Conservation (phyloP, 2,329 filamentous ascomycete genomes). For the Apiospora sp. region DNA sequence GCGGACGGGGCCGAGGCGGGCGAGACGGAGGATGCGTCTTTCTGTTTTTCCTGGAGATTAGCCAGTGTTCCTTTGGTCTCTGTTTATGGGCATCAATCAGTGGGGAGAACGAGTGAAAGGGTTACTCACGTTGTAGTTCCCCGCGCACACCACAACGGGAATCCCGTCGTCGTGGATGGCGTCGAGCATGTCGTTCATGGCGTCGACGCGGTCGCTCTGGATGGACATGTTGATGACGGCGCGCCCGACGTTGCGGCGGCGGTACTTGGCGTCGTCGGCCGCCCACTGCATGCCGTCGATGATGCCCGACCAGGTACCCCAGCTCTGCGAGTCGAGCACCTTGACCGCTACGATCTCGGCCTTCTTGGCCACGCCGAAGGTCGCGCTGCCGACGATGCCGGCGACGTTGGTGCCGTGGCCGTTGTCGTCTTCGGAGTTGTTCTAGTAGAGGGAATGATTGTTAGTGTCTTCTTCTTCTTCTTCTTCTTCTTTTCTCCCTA, state of each 20-base stretch:
- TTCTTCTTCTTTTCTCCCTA: not conserved
- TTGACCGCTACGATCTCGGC: conserved; percentile 48
- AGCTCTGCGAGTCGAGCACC: conserved; percentile 37
- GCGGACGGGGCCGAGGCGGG: conserved; percentile 32
- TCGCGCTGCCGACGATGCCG: conserved; percentile 48
- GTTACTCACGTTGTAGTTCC: conserved; percentile 32
- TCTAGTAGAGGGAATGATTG: not conserved
- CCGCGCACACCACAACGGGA: conserved; percentile 33
- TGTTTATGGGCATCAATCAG: conserved; percentile 33
- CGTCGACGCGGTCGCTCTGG: conserved; percentile 28
- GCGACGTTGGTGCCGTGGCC: conserved; percentile 54
- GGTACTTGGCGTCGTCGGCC: conserved; percentile 27
- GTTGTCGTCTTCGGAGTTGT: conserved; percentile 39
- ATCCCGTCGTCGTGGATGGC: conserved; percentile 30
- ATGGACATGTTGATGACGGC: conserved; percentile 38
- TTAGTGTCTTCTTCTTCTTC: not conserved
- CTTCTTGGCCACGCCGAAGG: conserved; percentile 50
- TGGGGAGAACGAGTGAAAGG: too few relatives aligned
- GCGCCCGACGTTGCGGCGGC: conserved; percentile 31
- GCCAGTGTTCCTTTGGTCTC: not conserved
- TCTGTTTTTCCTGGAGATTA: not conserved
- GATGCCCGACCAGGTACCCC: conserved; percentile 44
- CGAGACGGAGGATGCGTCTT: conserved; percentile 23
- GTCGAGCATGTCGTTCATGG: conserved; percentile 32
- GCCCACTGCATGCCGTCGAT: conserved; percentile 44